phyloP scores from a whole-genome alignment of 78 protist genomes.

The Speleostelium caveatum region DNA sequence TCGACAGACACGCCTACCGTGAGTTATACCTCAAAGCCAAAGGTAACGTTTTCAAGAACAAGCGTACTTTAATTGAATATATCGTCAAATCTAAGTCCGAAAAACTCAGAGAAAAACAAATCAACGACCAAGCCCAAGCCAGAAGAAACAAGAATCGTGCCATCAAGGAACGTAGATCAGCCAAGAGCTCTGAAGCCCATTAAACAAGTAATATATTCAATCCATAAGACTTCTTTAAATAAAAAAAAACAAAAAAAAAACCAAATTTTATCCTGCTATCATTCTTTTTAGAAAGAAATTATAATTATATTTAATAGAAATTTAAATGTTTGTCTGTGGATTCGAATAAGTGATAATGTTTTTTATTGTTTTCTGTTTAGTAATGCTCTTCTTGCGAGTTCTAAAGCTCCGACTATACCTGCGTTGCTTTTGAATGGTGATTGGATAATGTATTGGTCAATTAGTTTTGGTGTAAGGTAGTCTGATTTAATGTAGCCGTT shows the following conservation, averaged over 20 bases:
- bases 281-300: too few relatives aligned
- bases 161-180: constrained; percentile 80
- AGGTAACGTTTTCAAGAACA: constrained; percentile 99
- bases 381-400: constrained; percentile 63
- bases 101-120: constrained; percentile 86
- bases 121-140: constrained; percentile 97
- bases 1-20: constrained; percentile 98
- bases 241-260: not conserved
- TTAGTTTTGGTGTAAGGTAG: constrained; percentile 22
- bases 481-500: constrained; percentile 83
- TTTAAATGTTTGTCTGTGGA: not conserved
- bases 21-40: constrained; percentile 96
- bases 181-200: constrained; percentile 20
- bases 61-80: constrained; percentile 98
- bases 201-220: constrained; percentile 5
- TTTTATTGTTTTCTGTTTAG: not conserved
- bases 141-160: constrained; percentile 87
- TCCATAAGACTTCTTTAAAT: not conserved
- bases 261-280: not conserved
- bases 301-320: too few relatives aligned
- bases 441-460: constrained; percentile 70
- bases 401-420: constrained; percentile 82
- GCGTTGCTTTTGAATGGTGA: constrained; percentile 54
- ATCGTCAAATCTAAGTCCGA: constrained; percentile 96
- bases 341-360: not conserved